Percentiles rank a stretch among this genome's conserved stretches.
phyloP scores from a whole-genome alignment of 257 asterid species.

The Sherardia arvensis region DNA sequence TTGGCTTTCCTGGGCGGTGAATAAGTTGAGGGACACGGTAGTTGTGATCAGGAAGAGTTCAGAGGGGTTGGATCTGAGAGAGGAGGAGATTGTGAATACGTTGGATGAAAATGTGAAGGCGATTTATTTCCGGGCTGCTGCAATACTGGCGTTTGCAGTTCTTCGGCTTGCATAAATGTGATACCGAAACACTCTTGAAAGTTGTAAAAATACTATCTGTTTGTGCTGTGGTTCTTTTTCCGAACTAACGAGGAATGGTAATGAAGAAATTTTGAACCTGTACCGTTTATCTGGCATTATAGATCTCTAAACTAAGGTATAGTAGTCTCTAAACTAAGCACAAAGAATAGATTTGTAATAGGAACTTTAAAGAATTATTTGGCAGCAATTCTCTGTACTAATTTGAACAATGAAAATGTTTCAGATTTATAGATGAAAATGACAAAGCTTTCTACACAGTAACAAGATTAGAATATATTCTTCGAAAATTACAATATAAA shows the following conservation, averaged over 20 bases:
- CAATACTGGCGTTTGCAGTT: conserved; percentile 50
- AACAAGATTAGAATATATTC: too few relatives aligned
- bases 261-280: neutral
- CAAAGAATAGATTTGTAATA: too few relatives aligned
- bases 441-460: too few relatives aligned
- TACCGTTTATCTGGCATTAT: neutral
- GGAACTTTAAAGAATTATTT: too few relatives aligned
- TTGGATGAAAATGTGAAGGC: conserved; percentile 57
- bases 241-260: neutral
- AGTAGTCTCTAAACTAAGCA: too few relatives aligned
- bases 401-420: too few relatives aligned
- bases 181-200: neutral
- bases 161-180: conserved; percentile 46
- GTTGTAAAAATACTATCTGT: too few relatives aligned
- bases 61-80: conserved; percentile 26
- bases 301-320: neutral
- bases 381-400: too few relatives aligned
- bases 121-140: conserved; percentile 51
- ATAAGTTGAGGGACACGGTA: conserved; percentile 64
- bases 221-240: neutral
- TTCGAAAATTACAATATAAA: too few relatives aligned
- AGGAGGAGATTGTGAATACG: conserved; percentile 50
- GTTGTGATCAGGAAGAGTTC: conserved; percentile 41
- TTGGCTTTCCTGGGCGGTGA: conserved; percentile 84
- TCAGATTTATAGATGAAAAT: too few relatives aligned